Conservation (phyloP, 768 basidiomycete genomes). For the Gloeostereum incarnatum region DNA sequence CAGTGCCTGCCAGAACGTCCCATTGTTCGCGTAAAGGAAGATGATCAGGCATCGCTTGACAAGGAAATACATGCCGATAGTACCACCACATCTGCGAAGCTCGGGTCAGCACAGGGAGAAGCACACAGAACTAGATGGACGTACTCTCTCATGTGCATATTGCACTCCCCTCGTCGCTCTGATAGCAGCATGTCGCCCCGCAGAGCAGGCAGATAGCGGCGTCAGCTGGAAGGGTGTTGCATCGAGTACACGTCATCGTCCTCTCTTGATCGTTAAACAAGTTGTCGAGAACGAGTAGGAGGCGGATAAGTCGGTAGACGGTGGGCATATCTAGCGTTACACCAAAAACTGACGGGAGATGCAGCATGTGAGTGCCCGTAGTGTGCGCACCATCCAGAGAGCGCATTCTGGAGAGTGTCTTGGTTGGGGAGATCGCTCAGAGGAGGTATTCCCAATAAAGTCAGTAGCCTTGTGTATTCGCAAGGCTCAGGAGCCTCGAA, state of each 20-base stretch:
- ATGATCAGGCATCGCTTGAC: constrained; percentile 88
- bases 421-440: constrained; percentile 74
- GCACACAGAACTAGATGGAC: constrained; percentile 30
- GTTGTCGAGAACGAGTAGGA: constrained; percentile 78
- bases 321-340: constrained; percentile 76
- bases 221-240: constrained; percentile 70
- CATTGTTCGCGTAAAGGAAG: constrained; percentile 82
- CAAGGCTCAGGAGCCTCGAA: constrained; percentile 30
- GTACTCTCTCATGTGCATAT: constrained; percentile 92
- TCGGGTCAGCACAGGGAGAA: neutral
- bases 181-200: constrained; percentile 80
- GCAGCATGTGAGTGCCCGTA: constrained; percentile 76
- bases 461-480: constrained; percentile 77
- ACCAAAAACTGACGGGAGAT: constrained; percentile 70
- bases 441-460: constrained; percentile 68
- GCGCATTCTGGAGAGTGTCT: constrained; percentile 81
- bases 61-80: constrained; percentile 82
- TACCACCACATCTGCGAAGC: constrained; percentile 71
- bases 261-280: constrained; percentile 72
- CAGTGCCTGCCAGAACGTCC: constrained; percentile 82
- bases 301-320: constrained; percentile 71
- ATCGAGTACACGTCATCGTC: constrained; percentile 64
- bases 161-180: constrained; percentile 90
- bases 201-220: constrained; percentile 92
- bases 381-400: constrained; percentile 86